phyloP scores from a whole-genome alignment of 352 stramenopile genomes.

The Phytophthora kernoviae region DNA sequence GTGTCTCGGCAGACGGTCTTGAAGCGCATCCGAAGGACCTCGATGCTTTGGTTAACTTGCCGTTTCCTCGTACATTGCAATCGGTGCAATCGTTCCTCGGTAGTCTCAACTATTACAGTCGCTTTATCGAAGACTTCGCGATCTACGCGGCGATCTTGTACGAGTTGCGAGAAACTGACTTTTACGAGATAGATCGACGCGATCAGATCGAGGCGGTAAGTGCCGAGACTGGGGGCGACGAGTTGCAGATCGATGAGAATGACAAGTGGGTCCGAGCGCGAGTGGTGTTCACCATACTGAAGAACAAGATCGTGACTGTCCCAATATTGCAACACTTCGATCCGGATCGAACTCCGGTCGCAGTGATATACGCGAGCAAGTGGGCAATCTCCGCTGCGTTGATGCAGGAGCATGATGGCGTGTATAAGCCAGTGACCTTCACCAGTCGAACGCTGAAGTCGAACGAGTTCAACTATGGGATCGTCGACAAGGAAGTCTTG shows the following conservation, averaged over 20 bases:
- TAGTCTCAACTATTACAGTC: slow-evolving; percentile 29
- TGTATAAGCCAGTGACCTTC: slow-evolving; percentile 1
- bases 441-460: slow-evolving; percentile 3
- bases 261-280: too few relatives aligned
- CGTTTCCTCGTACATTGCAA: slow-evolving; percentile 8
- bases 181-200: too few relatives aligned
- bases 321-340: too few relatives aligned
- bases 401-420: slow-evolving; percentile 1
- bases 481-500: slow-evolving; percentile 14
- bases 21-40: slow-evolving; percentile 18
- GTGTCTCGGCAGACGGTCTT: slow-evolving; percentile 2
- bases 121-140: slow-evolving; percentile 23
- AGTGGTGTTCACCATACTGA: too few relatives aligned
- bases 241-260: too few relatives aligned
- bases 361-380: too few relatives aligned
- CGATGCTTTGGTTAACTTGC: background rate
- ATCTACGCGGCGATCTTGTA: slow-evolving; percentile 16
- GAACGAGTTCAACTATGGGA: slow-evolving; percentile 6
- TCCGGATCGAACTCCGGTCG: too few relatives aligned
- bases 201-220: too few relatives aligned
- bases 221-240: too few relatives aligned
- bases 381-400: background rate
- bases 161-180: slow-evolving; percentile 5
- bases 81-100: slow-evolving; percentile 27
- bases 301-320: too few relatives aligned